Evolutionary conservation across 148 eudicot genomes (phyloP).

Genomic region (Limonium bicolor): DNA sequence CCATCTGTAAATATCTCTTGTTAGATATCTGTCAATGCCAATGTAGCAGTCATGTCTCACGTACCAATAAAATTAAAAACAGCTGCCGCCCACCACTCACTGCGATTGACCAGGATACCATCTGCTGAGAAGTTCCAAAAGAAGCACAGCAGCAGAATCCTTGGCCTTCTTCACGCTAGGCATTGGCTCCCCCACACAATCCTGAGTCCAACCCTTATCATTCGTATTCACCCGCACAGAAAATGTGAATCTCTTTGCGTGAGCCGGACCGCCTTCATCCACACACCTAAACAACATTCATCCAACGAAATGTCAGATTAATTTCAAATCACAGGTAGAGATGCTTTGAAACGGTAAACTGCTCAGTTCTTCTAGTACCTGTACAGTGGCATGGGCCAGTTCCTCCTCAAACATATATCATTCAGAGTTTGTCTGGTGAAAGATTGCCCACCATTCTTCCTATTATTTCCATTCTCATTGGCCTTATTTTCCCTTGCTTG

Average conservation of each 20-base stretch:
- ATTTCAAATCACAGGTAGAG: neutral
- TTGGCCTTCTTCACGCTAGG: slow-evolving; percentile 97
- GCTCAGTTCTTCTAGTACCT: slow-evolving; percentile 18
- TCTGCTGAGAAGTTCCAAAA: slow-evolving; percentile 71
- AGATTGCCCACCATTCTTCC: slow-evolving; percentile 43
- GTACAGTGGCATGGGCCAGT: slow-evolving; percentile 99
- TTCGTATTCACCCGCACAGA: slow-evolving; percentile 78
- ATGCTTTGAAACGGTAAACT: neutral
- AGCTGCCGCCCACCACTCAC: too few species aligned
- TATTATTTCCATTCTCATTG: slow-evolving; percentile 50
- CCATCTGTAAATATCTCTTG: too few species aligned
- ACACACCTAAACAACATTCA: slow-evolving; percentile 45
- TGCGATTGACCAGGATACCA: too few species aligned
- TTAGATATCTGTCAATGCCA: too few species aligned
- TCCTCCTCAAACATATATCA: slow-evolving; percentile 86
- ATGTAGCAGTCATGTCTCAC: too few species aligned
- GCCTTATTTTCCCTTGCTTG: slow-evolving; percentile 31
- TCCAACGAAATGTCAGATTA: neutral
- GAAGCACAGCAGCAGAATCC: slow-evolving; percentile 91
- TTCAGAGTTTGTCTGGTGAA: slow-evolving; percentile 94
- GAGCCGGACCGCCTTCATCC: slow-evolving; percentile 95
- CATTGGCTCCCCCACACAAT: slow-evolving; percentile 97
- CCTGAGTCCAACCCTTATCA: slow-evolving; percentile 86
- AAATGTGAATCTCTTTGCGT: slow-evolving; percentile 85
- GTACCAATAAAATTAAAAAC: too few species aligned